Evolutionary conservation across 345 rosid genomes (phyloP).

Genomic region (Eucalyptus pumila): DNA sequence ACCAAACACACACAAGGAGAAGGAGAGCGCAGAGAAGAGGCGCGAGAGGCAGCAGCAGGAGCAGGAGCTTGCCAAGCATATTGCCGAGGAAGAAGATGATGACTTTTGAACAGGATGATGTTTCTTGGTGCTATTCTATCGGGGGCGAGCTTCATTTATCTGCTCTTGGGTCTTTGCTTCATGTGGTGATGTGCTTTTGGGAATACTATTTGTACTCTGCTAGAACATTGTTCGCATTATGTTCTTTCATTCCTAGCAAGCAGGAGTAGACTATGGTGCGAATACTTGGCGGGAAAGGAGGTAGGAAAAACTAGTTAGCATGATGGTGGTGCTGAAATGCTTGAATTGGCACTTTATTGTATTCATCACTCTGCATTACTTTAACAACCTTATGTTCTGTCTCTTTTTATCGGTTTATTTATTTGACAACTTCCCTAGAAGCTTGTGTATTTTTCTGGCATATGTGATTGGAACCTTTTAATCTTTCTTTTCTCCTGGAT

Average conservation of each 20-base stretch:
- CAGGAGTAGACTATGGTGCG: neutral
- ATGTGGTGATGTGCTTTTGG: neutral
- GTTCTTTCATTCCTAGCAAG: neutral
- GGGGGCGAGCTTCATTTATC: neutral
- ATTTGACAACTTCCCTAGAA: neutral
- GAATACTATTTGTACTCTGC: neutral
- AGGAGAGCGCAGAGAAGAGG: conserved; percentile 56
- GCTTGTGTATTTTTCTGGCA: neutral
- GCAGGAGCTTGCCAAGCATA: conserved; percentile 80
- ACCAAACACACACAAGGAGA: conserved; percentile 67
- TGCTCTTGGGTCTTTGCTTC: neutral
- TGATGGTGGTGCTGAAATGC: neutral
- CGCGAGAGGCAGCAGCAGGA: conserved; percentile 83
- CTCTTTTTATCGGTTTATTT: neutral
- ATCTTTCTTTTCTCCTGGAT: neutral
- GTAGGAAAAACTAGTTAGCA: neutral
- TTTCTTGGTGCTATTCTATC: neutral
- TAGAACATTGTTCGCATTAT: neutral
- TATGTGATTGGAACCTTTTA: neutral
- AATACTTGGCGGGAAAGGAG: neutral
- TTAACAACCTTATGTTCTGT: neutral
- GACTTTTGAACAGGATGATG: conserved; percentile 23
- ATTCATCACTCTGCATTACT: neutral
- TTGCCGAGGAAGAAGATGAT: conserved; percentile 84
- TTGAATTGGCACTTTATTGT: neutral